These are phyloP conservation scores for Pseudogymnoascus sp. DNA, from an alignment of 2,329 filamentous ascomycete genomes.

Conservation along the genomic window DNA sequence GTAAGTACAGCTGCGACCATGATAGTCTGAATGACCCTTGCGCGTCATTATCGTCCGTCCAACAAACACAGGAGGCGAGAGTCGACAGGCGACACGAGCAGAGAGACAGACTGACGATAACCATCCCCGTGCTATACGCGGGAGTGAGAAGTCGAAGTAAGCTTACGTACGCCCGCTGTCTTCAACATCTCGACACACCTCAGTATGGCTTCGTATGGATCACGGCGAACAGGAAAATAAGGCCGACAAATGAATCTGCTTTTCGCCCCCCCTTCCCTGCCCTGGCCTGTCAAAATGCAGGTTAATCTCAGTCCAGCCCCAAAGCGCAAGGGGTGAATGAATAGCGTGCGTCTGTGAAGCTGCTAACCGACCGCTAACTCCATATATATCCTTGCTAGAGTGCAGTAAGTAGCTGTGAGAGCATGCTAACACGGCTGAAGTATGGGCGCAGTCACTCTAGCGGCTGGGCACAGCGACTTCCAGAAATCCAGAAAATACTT, in stretches of 20 bases:
- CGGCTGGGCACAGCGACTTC: neutral
- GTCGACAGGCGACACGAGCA: neutral
- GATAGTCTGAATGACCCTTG: neutral
- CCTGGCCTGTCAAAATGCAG: constrained; percentile 9
- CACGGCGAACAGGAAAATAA: neutral
- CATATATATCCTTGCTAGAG: neutral
- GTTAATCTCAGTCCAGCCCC: constrained; percentile 8
- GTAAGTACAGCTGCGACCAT: neutral
- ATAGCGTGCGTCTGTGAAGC: neutral
- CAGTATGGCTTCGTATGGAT: neutral
- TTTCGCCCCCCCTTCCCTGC: neutral
- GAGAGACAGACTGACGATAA: neutral
- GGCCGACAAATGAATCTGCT: neutral
- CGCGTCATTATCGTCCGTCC: constrained; percentile 6
- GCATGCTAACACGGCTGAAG: neutral
- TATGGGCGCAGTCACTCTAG: constrained; percentile 8
- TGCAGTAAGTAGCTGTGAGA: neutral
- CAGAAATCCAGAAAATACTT: constrained; percentile 4
- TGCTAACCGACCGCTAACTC: neutral
- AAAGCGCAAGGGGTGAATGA: neutral
- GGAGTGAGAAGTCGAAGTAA: neutral
- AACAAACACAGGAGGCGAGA: neutral
- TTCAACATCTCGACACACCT: neutral
- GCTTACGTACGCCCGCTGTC: neutral
- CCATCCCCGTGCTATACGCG: neutral